These are phyloP conservation scores for Annona cherimola DNA, from an alignment of 164 flowering plant genomes.

Conservation along the genomic window DNA sequence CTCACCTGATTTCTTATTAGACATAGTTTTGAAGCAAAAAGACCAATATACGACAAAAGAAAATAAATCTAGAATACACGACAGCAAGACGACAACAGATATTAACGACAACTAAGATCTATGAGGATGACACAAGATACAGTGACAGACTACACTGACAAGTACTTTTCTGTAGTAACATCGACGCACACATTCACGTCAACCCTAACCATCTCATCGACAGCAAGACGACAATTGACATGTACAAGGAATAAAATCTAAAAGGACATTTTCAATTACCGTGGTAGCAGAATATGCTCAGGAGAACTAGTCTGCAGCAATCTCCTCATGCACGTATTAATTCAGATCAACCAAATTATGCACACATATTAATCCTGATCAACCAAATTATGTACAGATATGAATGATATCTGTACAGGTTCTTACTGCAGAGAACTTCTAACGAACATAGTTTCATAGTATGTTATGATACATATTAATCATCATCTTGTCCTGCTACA, in stretches of 20 bases:
- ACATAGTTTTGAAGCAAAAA: neutral
- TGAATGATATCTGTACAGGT: too few relatives aligned
- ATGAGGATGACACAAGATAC: neutral
- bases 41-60: neutral
- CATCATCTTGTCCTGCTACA: too few relatives aligned
- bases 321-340: neutral
- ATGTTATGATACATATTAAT: too few relatives aligned
- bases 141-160: neutral
- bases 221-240: neutral
- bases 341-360: too few relatives aligned
- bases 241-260: neutral
- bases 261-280: neutral
- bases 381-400: too few relatives aligned
- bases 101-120: too few relatives aligned
- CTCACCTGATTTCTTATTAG: neutral
- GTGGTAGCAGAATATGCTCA: neutral
- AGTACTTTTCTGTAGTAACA: neutral
- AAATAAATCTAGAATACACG: neutral
- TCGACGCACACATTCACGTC: too few relatives aligned
- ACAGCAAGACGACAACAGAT: neutral
- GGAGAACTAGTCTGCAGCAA: neutral
- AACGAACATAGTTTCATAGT: too few relatives aligned
- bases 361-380: too few relatives aligned
- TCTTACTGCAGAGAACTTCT: too few relatives aligned
- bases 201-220: too few relatives aligned